A percentile compares a stretch with the other conserved stretches of the same genome.
These are phyloP conservation scores for Leccinum subgranulosum DNA, from an alignment of 768 basidiomycete species.

Conservation along the genomic window DNA sequence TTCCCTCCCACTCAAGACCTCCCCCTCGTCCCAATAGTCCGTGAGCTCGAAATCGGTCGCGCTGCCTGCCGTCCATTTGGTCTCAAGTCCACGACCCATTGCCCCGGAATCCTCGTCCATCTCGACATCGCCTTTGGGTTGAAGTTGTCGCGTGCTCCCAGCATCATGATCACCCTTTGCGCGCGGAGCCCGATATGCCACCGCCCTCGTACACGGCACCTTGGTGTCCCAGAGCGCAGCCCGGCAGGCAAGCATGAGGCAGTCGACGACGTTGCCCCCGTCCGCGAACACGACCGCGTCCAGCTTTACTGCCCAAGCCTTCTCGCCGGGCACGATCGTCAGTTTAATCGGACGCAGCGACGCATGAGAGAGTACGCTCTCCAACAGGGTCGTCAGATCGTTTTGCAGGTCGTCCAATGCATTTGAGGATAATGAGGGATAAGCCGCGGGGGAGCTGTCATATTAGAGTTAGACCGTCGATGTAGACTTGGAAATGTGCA, in stretches of 20 bases:
- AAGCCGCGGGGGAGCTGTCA: conserved; percentile 74
- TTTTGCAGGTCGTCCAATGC: conserved; percentile 75
- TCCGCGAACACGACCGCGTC: conserved; percentile 76
- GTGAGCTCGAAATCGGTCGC: conserved; percentile 83
- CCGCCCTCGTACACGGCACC: conserved; percentile 67
- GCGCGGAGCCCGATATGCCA: conserved; percentile 58
- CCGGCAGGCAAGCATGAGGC: conserved; percentile 73
- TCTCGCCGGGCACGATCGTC: conserved; percentile 53
- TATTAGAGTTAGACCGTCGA: neutral
- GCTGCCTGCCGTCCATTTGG: conserved; percentile 36
- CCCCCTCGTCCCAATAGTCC: conserved; percentile 88
- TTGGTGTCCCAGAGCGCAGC: conserved; percentile 81
- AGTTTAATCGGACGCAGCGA: conserved; percentile 69
- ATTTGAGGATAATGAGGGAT: conserved; percentile 59
- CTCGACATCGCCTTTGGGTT: conserved; percentile 24
- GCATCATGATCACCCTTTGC: conserved; percentile 23
- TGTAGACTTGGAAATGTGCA: neutral
- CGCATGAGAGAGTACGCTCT: conserved; percentile 62
- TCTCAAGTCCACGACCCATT: conserved; percentile 59
- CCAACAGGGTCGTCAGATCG: conserved; percentile 63
- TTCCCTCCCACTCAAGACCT: conserved; percentile 56
- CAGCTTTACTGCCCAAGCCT: conserved; percentile 73
- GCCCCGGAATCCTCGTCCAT: conserved; percentile 44
- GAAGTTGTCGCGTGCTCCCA: neutral
- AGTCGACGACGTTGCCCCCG: conserved; percentile 73